A percentile compares a stretch with the other conserved stretches of the same genome.
Conservation (phyloP, 2,329 filamentous ascomycete genomes). For the Phaeosphaeriaceae sp. region DNA sequence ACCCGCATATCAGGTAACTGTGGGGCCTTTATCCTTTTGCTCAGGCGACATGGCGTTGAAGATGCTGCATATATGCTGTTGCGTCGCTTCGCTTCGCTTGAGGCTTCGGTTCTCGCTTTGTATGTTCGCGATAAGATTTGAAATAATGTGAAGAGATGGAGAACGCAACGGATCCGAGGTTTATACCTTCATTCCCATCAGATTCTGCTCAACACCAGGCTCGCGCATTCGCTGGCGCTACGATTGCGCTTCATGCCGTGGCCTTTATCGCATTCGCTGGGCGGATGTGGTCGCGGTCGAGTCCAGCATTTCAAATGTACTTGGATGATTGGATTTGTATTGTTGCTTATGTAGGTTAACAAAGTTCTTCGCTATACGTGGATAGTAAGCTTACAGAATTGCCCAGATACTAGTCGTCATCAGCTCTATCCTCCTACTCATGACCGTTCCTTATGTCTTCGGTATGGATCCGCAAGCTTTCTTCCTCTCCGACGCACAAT, state of each 20-base stretch:
- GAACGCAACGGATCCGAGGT: slow-evolving; percentile 2
- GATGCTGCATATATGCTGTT: neutral
- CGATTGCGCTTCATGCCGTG: slow-evolving; percentile 15
- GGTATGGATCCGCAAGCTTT: slow-evolving; percentile 3
- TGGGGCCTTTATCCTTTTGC: neutral
- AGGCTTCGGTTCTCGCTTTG: no score
- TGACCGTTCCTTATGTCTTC: slow-evolving; percentile 19
- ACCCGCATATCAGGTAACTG: neutral
- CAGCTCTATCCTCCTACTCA: slow-evolving; percentile 20
- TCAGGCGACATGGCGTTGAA: neutral
- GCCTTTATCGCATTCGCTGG: slow-evolving; percentile 17
- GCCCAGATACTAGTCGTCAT: slow-evolving; percentile 17
- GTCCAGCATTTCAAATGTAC: slow-evolving; percentile 18
- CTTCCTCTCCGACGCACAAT: slow-evolving; percentile 17
- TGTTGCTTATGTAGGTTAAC: slow-evolving; percentile 19
- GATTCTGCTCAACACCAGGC: slow-evolving; percentile 8
- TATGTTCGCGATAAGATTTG: neutral
- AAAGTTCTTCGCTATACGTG: neutral
- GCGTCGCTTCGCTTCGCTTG: neutral
- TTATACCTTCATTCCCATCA: slow-evolving; percentile 12
- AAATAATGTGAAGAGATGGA: slow-evolving; percentile 6
- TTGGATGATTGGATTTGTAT: slow-evolving; percentile 23
- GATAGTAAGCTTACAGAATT: neutral
- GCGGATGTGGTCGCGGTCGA: slow-evolving; percentile 24
- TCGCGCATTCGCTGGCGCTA: slow-evolving; percentile 13